Conservation (phyloP, 2,329 filamentous ascomycete species). For the Pyricularia sp. region DNA sequence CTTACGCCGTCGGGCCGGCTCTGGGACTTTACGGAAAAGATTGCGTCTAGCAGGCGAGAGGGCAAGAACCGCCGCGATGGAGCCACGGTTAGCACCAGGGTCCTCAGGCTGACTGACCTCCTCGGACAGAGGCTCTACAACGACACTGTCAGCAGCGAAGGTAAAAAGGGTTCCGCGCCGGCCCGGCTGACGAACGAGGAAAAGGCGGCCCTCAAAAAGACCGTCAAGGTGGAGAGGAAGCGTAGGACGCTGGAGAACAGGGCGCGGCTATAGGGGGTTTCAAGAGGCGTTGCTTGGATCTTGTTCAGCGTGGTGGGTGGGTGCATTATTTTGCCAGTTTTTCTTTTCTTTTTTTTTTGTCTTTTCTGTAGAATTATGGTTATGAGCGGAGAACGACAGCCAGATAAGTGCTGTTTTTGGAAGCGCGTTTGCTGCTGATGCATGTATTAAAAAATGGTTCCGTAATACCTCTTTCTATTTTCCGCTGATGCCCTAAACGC, state of each 20-base stretch:
- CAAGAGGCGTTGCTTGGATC: neutral
- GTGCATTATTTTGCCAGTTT: neutral
- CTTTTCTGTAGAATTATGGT: neutral
- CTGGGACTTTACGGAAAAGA: constrained; percentile 88
- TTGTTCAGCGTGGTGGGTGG: neutral
- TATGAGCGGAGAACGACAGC: neutral
- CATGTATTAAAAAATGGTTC: neutral
- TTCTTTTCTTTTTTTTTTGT: neutral
- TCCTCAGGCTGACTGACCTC: constrained; percentile 66
- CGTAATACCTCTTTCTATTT: neutral
- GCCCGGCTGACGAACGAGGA: constrained; percentile 42
- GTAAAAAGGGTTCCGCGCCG: constrained; percentile 21
- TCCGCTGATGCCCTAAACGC: neutral
- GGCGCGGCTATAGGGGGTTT: constrained; percentile 32
- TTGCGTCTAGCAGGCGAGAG: constrained; percentile 73
- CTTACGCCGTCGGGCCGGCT: constrained; percentile 65
- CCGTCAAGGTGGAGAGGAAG: constrained; percentile 34
- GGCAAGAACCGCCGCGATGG: constrained; percentile 96
- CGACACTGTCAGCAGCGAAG: constrained; percentile 33
- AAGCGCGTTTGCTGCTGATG: neutral
- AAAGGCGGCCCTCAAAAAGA: constrained; percentile 30
- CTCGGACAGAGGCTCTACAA: constrained; percentile 64
- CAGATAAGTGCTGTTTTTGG: neutral
- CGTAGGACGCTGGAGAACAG: constrained; percentile 39
- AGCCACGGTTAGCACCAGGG: constrained; percentile 74